Percentiles rank a stretch among this genome's conserved stretches.
Conservation (phyloP, 768 basidiomycete genomes). For the Russula foetens region DNA sequence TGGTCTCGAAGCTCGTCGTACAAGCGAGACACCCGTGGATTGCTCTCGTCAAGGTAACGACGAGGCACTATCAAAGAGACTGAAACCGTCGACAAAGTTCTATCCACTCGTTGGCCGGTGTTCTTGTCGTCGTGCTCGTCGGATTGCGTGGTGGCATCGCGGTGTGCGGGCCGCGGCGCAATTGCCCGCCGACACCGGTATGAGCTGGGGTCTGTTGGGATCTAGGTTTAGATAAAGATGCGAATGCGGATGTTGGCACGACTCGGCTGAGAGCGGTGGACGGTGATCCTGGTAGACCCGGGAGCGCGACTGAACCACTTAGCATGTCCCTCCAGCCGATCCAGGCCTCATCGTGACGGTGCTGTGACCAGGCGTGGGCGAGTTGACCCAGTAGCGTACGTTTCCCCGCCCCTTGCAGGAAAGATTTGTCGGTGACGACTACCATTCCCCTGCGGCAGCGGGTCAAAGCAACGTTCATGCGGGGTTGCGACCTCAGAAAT, state of each 20-base stretch:
- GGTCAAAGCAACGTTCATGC: constrained; percentile 38
- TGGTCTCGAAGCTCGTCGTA: too few species aligned
- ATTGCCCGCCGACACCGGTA: too few species aligned
- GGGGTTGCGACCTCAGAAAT: constrained; percentile 36
- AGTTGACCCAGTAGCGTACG: constrained; percentile 38
- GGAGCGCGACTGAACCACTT: neutral
- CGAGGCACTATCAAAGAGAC: too few species aligned
- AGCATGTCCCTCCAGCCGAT: constrained; percentile 19
- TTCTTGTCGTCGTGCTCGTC: too few species aligned
- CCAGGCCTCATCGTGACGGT: constrained; percentile 24
- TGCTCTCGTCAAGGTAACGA: too few species aligned
- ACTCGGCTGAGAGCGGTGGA: neutral
- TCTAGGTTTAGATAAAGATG: neutral
- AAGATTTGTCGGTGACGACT: constrained; percentile 37
- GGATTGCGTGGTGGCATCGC: too few species aligned
- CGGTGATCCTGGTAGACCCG: neutral
- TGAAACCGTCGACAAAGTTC: too few species aligned
- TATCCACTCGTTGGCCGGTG: too few species aligned
- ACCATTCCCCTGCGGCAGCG: constrained; percentile 41
- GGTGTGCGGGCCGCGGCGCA: too few species aligned
- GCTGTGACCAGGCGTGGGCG: constrained; percentile 23
- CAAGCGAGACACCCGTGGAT: too few species aligned
- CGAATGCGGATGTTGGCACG: neutral
- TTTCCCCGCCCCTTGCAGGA: constrained; percentile 29
- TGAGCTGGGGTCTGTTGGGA: neutral